Percentiles rank a stretch among this genome's conserved stretches.
Evolutionary conservation across 768 basidiomycete species (phyloP).

Genomic region (Boletus fagicola): DNA sequence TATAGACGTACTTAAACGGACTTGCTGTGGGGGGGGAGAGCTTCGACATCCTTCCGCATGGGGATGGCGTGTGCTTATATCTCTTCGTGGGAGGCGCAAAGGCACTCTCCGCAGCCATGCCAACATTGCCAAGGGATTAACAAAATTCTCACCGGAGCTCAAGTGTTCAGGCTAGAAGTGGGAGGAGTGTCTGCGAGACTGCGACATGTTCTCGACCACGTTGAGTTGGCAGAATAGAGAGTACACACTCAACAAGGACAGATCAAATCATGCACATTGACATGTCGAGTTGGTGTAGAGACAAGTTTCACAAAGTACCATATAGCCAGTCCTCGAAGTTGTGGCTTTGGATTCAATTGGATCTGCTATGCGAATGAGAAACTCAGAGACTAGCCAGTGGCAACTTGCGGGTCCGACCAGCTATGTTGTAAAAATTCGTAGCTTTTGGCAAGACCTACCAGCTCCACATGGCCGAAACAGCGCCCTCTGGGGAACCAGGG

Average conservation of each 20-base stretch:
- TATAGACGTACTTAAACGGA: background rate
- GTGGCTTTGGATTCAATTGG: background rate
- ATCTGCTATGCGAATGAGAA: background rate
- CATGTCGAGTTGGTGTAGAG: background rate
- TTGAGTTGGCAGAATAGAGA: background rate
- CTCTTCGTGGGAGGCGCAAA: background rate
- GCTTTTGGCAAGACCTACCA: slow-evolving; percentile 1
- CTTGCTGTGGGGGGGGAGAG: background rate
- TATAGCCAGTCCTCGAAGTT: background rate
- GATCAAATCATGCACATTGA: background rate
- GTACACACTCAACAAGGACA: background rate
- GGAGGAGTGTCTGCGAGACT: background rate
- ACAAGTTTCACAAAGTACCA: too few relatives aligned
- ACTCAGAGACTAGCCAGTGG: background rate
- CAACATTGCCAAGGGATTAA: background rate
- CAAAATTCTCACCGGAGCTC: background rate
- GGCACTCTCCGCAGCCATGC: slow-evolving; percentile 1
- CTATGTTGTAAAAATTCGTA: background rate
- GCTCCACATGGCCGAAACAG: slow-evolving; percentile 23
- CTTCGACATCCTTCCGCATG: background rate
- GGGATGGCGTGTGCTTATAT: background rate
- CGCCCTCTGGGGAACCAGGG: slow-evolving; percentile 2
- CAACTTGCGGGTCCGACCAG: slow-evolving; percentile 8
- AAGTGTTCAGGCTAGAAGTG: background rate
- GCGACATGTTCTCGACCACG: background rate